A percentile compares a stretch with the other conserved stretches of the same genome.
Evolutionary conservation across 768 basidiomycete species (phyloP).

Genomic region (Gloeostereum incarnatum): DNA sequence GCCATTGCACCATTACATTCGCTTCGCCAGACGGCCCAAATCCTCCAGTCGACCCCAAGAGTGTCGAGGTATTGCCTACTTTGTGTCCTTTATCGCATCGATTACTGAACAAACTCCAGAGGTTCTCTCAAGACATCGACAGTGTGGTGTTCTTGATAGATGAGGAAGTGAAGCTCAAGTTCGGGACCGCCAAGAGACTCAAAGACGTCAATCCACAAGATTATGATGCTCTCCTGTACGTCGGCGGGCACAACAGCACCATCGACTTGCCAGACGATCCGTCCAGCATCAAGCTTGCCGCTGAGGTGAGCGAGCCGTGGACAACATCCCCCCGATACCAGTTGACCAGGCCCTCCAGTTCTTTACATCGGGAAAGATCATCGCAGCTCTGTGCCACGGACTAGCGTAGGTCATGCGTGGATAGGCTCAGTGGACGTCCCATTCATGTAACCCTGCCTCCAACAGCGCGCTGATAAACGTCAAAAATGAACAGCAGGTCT

Average conservation of each 20-base stretch:
- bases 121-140: conserved; percentile 43
- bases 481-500: too few species aligned
- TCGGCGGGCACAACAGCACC: conserved; percentile 74
- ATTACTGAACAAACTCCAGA: conserved; percentile 17
- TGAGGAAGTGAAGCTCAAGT: conserved; percentile 36
- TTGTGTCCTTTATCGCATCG: background rate
- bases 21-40: conserved; percentile 56
- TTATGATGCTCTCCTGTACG: conserved; percentile 70
- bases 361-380: conserved; percentile 56
- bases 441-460: too few species aligned
- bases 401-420: conserved; percentile 40
- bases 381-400: conserved; percentile 74
- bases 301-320: conserved; percentile 28
- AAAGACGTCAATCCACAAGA: conserved; percentile 46
- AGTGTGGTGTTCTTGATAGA: conserved; percentile 53
- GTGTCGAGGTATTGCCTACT: conserved; percentile 37
- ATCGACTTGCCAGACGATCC: conserved; percentile 58
- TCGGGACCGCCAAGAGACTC: conserved; percentile 51
- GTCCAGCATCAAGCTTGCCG: conserved; percentile 46
- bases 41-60: conserved; percentile 56
- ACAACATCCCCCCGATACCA: background rate
- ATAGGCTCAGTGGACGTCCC: background rate
- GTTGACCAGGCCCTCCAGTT: conserved; percentile 31
- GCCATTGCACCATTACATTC: conserved; percentile 45
- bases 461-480: too few species aligned